phyloP scores from a whole-genome alignment of 176 grass and related monocot species.

The Musa beccarii region DNA sequence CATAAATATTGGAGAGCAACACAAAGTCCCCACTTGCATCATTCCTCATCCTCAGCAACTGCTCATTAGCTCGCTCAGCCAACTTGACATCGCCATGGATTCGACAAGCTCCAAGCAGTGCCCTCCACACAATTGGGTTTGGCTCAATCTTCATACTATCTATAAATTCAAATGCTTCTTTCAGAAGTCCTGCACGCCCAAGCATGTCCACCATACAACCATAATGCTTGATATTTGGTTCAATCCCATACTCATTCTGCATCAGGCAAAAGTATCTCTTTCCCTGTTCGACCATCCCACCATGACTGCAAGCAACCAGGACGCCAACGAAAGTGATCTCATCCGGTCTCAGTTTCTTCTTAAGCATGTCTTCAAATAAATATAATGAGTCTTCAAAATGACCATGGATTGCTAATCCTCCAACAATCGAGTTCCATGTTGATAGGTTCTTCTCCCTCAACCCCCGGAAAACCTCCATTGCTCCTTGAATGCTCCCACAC shows the following conservation, averaged over 20 bases:
- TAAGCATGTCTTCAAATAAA: slow-evolving; percentile 58
- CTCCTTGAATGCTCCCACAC: slow-evolving; percentile 42
- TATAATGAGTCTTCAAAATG: slow-evolving; percentile 37
- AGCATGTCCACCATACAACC: slow-evolving; percentile 89
- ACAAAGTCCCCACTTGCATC: slow-evolving; percentile 74
- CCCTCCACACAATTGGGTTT: slow-evolving; percentile 77
- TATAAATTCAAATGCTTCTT: slow-evolving; percentile 74
- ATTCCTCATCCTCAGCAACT: slow-evolving; percentile 45
- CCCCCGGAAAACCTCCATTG: slow-evolving; percentile 38
- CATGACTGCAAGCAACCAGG: slow-evolving; percentile 69
- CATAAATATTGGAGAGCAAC: slow-evolving; percentile 77
- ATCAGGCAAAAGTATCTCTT: slow-evolving; percentile 56
- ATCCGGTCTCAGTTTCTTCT: slow-evolving; percentile 44
- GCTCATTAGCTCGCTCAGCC: slow-evolving; percentile 46
- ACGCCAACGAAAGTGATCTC: slow-evolving; percentile 80
- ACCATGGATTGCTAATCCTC: slow-evolving; percentile 64
- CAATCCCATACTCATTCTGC: slow-evolving; percentile 51
- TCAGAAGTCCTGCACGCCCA: slow-evolving; percentile 60
- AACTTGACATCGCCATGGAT: slow-evolving; percentile 63
- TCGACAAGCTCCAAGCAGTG: slow-evolving; percentile 68
- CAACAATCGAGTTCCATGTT: slow-evolving; percentile 78
- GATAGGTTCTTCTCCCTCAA: slow-evolving; percentile 66
- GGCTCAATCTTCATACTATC: slow-evolving; percentile 59
- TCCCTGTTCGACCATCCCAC: slow-evolving; percentile 53
- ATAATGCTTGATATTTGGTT: slow-evolving; percentile 72